These are phyloP conservation scores for Diaporthe citriasiana DNA, from an alignment of 2,329 filamentous ascomycete species.

Conservation along the genomic window DNA sequence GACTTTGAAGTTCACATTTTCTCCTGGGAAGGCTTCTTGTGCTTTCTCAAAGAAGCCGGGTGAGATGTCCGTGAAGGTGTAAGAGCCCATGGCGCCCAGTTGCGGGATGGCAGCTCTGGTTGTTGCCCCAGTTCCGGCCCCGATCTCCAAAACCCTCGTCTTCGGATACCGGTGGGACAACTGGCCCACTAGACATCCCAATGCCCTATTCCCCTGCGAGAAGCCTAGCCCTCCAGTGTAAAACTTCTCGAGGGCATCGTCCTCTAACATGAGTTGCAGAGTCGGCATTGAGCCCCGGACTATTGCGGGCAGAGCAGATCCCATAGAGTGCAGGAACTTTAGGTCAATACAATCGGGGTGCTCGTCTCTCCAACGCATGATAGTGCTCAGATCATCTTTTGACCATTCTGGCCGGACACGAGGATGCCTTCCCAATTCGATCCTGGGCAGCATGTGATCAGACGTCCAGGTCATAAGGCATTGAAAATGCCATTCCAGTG, in stretches of 20 bases:
- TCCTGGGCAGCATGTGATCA: neutral
- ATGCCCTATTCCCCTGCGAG: slow-evolving; percentile 35
- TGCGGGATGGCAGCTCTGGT: slow-evolving; percentile 48
- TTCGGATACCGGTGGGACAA: neutral
- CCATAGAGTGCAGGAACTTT: slow-evolving; percentile 46
- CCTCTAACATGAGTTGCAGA: slow-evolving; percentile 51
- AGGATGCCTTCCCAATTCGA: neutral
- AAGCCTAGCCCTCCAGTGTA: slow-evolving; percentile 43
- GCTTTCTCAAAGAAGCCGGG: slow-evolving; percentile 54
- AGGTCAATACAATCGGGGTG: slow-evolving; percentile 40
- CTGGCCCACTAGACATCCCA: slow-evolving; percentile 40
- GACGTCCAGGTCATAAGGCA: slow-evolving; percentile 12
- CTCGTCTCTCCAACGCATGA: neutral
- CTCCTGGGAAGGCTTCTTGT: neutral
- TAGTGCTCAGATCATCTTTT: too few relatives aligned
- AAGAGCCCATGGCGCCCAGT: slow-evolving; percentile 53
- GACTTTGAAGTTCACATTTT: slow-evolving; percentile 17
- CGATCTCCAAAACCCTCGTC: slow-evolving; percentile 19
- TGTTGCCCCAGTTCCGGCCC: slow-evolving; percentile 14
- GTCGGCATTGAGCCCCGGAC: slow-evolving; percentile 50
- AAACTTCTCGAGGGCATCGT: slow-evolving; percentile 49
- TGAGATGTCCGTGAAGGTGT: slow-evolving; percentile 57
- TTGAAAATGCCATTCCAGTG: neutral
- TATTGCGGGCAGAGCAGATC: slow-evolving; percentile 50
- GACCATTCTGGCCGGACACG: neutral